Percentiles rank a stretch among this genome's conserved stretches.
Evolutionary conservation across 1,139 yeast species (phyloP).

Genomic region (Pichia sp.): DNA sequence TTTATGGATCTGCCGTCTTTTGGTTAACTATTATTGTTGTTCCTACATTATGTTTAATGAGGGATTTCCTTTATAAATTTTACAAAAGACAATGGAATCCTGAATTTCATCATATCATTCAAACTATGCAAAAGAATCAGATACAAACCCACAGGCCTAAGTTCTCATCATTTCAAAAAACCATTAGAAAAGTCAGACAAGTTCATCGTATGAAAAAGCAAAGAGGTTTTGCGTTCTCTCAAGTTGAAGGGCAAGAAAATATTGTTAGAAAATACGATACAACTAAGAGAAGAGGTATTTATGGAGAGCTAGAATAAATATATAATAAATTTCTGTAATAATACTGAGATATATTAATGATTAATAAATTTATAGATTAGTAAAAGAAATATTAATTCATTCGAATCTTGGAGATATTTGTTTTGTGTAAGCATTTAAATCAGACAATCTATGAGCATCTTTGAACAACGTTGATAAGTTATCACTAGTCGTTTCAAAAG

Average conservation of each 20-base stretch:
- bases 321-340: too few relatives aligned
- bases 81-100: slow-evolving; percentile 88
- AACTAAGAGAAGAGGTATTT: slow-evolving; percentile 55
- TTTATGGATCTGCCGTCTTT: slow-evolving; percentile 72
- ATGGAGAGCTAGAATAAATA: slow-evolving; percentile 36
- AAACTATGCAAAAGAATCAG: slow-evolving; percentile 93
- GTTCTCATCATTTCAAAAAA: slow-evolving; percentile 94
- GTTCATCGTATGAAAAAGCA: slow-evolving; percentile 97
- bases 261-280: slow-evolving; percentile 93
- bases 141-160: slow-evolving; percentile 92
- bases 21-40: slow-evolving; percentile 81
- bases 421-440: not conserved
- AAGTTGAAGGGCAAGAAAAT: slow-evolving; percentile 88
- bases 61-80: slow-evolving; percentile 94
- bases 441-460: not conserved
- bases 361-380: not conserved
- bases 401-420: not conserved
- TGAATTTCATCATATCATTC: slow-evolving; percentile 88
- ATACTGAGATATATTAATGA: too few relatives aligned
- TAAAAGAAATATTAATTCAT: not conserved
- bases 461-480: not conserved
- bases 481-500: not conserved
- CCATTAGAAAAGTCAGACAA: slow-evolving; percentile 94
- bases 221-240: slow-evolving; percentile 97
- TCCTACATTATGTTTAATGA: slow-evolving; percentile 67